These are phyloP conservation scores for Alternaria gaisen DNA, from an alignment of 2,329 filamentous ascomycete genomes.

Conservation along the genomic window DNA sequence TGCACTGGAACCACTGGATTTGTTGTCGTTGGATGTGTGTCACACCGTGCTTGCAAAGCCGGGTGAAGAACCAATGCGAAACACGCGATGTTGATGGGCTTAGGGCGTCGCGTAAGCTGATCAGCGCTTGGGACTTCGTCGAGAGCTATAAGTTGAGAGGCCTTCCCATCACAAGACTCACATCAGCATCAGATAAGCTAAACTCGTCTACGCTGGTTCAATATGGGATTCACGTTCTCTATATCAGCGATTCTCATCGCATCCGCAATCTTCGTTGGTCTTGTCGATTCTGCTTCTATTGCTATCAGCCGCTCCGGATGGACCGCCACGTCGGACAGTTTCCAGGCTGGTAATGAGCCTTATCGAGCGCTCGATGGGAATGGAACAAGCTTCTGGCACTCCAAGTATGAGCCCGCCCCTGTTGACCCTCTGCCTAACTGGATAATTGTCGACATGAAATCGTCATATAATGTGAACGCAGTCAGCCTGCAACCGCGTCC, in stretches of 20 bases:
- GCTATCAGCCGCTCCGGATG: slow-evolving; percentile 32
- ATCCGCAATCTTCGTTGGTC: slow-evolving; percentile 6
- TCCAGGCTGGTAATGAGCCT: slow-evolving; percentile 29
- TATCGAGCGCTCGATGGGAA: slow-evolving; percentile 45
- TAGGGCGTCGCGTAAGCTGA: neutral
- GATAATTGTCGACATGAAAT: slow-evolving; percentile 48
- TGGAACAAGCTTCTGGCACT: slow-evolving; percentile 46
- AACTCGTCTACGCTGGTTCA: neutral
- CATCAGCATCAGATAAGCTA: neutral
- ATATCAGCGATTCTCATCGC: slow-evolving; percentile 8
- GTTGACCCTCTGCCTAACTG: slow-evolving; percentile 40
- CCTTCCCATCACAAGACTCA: neutral
- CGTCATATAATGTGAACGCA: slow-evolving; percentile 39
- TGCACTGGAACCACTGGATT: neutral
- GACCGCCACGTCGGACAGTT: slow-evolving; percentile 40
- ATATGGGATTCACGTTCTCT: neutral
- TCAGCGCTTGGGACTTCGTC: neutral
- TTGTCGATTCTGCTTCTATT: slow-evolving; percentile 25
- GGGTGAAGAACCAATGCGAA: neutral
- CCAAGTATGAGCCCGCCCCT: slow-evolving; percentile 31
- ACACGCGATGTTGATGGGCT: neutral
- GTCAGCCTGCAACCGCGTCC: slow-evolving; percentile 47
- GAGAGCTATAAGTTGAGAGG: neutral
- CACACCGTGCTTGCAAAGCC: neutral
- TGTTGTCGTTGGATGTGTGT: neutral